phyloP scores from a whole-genome alignment of 139 green algal species.

The Micractinium sp. region DNA sequence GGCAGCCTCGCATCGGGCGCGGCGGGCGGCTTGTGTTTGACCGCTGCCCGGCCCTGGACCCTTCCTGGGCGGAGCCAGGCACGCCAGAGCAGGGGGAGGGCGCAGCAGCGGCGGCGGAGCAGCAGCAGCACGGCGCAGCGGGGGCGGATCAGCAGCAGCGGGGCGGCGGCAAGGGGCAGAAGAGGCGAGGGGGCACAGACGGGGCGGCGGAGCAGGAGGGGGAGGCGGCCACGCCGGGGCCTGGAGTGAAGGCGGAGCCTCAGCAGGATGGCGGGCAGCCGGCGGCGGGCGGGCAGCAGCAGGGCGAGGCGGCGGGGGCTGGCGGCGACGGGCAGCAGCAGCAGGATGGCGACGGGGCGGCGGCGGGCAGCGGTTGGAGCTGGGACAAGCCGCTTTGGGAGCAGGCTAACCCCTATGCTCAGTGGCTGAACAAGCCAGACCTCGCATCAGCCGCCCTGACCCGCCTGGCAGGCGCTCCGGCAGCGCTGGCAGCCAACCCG shows the following conservation, averaged over 20 bases:
- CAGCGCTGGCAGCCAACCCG: slow-evolving; percentile 5
- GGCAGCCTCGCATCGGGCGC: slow-evolving; percentile 57
- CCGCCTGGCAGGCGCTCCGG: not conserved
- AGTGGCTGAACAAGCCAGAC: slow-evolving; percentile 34
- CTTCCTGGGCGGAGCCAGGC: not conserved
- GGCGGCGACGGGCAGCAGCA: not conserved
- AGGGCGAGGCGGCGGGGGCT: not conserved
- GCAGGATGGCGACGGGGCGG: not conserved
- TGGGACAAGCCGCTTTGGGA: slow-evolving; percentile 38
- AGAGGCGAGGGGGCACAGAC: not conserved
- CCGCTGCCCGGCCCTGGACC: slow-evolving; percentile 45
- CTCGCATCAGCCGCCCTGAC: slow-evolving; percentile 34
- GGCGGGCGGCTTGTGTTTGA: slow-evolving; percentile 65
- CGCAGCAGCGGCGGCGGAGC: not conserved
- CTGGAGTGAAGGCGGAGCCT: not conserved
- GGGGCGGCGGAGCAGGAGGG: not conserved
- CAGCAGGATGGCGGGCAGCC: not conserved
- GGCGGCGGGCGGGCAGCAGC: not conserved
- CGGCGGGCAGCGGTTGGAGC: not conserved
- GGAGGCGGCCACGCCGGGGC: not conserved
- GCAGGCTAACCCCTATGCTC: slow-evolving; percentile 43
- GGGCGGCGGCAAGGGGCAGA: not conserved
- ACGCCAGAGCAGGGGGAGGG: not conserved
- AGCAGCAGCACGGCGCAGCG: not conserved
- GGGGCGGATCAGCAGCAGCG: not conserved